These are phyloP conservation scores for Penicillium coffeae DNA, from an alignment of 495 filamentous ascomycete species.

Conservation along the genomic window DNA sequence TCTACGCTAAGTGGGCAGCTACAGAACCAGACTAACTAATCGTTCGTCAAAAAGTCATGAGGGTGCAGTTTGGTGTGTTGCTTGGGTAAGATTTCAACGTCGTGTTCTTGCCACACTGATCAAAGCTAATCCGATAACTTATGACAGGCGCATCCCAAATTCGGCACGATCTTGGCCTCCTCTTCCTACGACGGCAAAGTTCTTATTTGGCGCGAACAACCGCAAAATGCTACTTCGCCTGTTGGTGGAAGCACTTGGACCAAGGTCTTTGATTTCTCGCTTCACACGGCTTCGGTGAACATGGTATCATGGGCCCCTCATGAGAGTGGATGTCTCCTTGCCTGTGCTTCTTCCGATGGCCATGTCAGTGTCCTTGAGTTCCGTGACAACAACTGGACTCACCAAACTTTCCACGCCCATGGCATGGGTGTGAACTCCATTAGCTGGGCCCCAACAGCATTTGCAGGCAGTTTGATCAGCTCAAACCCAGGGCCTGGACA, in stretches of 20 bases:
- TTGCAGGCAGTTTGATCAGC: conserved; percentile 74
- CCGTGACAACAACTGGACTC: conserved; percentile 83
- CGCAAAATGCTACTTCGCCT: conserved; percentile 42
- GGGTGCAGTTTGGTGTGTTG: conserved; percentile 92
- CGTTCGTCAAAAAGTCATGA: conserved; percentile 62
- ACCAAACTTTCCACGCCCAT: conserved; percentile 87
- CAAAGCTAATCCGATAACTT: conserved; percentile 12
- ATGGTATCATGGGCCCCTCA: conserved; percentile 96
- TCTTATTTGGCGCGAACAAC: conserved; percentile 93
- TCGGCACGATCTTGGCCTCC: conserved; percentile 93
- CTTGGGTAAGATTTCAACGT: conserved; percentile 60
- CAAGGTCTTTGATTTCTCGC: conserved; percentile 81
- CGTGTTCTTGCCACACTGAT: conserved; percentile 5
- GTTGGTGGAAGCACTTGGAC: conserved; percentile 59
- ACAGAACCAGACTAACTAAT: not conserved
- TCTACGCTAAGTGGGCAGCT: not conserved
- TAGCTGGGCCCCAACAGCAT: conserved; percentile 84
- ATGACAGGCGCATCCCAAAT: conserved; percentile 84
- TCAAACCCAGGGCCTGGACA: conserved; percentile 58
- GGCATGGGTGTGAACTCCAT: conserved; percentile 91
- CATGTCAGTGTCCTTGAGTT: conserved; percentile 92
- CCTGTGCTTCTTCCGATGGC: conserved; percentile 90
- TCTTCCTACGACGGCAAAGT: conserved; percentile 96
- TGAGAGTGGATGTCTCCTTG: conserved; percentile 89
- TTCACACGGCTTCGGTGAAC: conserved; percentile 93